Base-by-base conservation (phyloP, 805 yeast genomes). In the Martiniozyma abietophila region DNA sequence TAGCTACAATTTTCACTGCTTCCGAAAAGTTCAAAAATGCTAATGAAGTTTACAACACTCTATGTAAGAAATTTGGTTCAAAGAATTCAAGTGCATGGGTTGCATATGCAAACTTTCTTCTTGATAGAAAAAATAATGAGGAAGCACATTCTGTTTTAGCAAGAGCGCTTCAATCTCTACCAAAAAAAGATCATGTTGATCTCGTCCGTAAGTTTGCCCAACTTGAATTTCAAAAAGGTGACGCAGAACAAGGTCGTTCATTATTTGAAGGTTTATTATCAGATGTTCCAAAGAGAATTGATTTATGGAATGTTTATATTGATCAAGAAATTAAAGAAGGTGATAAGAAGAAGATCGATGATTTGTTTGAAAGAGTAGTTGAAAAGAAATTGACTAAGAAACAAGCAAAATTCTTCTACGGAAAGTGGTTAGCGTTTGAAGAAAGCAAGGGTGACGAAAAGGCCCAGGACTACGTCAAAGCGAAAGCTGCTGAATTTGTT, bases 381-480 rank as follows among this genome's bases (percentile, higher is more conserved):
- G 51, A 66, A 21, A 66, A 64, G 57, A 84, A 83, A 59, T 56
- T 89, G 34, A 68, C 81, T 4, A 73, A 79, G 53, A 89, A 88
- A 56, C 96, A 86, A 61, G 96, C 95, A 48, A 86, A 84, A 60
- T 85, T 83, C 64, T 84, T 89, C 71, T 88, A 86, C 64, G 82
- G 78, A 48, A 89, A 89, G 55, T 88, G 96, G 96, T 71, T 86
- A 41, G 62, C 70, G 8, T 83, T 64, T 49, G 96, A 86, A 60
- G 86, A 80, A 50, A 70, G 69, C 42, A 53, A 64, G 35, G 75
- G 71, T 10, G 89, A 83, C 53, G 71, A 66, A 31, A 80, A 76
- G 59, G 72, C 79, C 32, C 72, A 74, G 36, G 92, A 83, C 43
- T 77, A 82, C 43, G 96, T 88, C 35, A 88, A 85, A 65, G 84